Evolutionary conservation across 805 yeast genomes (phyloP), one percentile per base, ranked within the genome.

Genomic region (Metschnikowia dekortorum): DNA sequence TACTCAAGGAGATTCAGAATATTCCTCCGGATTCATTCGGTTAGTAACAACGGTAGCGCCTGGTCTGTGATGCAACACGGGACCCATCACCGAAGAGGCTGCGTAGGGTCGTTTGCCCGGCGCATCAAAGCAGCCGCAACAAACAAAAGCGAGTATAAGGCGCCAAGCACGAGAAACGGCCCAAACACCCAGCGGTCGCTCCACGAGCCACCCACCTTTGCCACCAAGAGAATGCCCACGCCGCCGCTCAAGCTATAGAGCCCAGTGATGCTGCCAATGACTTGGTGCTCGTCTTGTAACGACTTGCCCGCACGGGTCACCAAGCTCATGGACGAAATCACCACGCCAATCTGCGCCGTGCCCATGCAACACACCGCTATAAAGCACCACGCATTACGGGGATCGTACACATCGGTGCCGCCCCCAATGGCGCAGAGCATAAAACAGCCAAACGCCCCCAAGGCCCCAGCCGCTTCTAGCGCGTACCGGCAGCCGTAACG

Each of bases 201-300:
- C 55, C 80, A 68, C 13, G 67, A 59, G 4, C 90, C 90, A 6
- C 90, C 91, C 8, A 83, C 34, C 58, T 79, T 80, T 34, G 83
- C 77, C 30, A 84, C 67, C 1, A 82, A 47, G 50, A 85, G 66
- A 29, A 85, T 83, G 2, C 92, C 92, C 7, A 82, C 46, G 0
- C 88, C 88, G 14, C 89, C 90, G 55, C 77, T 70, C 48, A 85
- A 75, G n/a, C 85, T 78, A 61, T 82, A 83, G 10, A 83, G 79
- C 6, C 92, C 92, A 45, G 85, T 77, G 38, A 85, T 75, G 2
- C 86, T 73, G n/a, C 90, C 90, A 44, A 80, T 78, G 47, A 75
- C 78, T 6, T 79, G 74, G 32, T 80, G 58, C 40, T 61, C 64
- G 10, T 55, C 61, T 26, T 55, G 45, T 1, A 61, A 57, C 30